phyloP scores from a whole-genome alignment of 2,329 filamentous ascomycete genomes.

The Aspergillus ochraceus region DNA sequence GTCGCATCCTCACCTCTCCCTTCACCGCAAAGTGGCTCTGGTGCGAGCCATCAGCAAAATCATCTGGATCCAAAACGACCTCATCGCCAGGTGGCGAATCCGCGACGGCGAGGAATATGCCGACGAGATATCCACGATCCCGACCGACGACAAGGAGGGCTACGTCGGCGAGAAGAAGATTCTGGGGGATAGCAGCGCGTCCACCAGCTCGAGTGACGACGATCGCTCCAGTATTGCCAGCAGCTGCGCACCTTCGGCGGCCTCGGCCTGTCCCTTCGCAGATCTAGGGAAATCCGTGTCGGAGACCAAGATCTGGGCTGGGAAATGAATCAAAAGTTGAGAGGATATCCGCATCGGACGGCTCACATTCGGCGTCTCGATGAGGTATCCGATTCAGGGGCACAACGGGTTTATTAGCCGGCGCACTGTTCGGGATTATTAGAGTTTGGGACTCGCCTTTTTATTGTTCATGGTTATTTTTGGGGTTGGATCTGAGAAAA shows the following conservation, averaged over 20 bases:
- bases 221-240: slow-evolving; percentile 30
- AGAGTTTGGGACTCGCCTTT: neutral
- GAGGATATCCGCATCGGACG: neutral
- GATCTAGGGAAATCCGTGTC: slow-evolving; percentile 23
- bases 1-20: slow-evolving; percentile 65
- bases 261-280: slow-evolving; percentile 32
- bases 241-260: slow-evolving; percentile 19
- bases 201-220: slow-evolving; percentile 30
- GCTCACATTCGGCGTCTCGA: neutral
- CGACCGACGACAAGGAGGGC: slow-evolving; percentile 60
- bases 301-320: slow-evolving; percentile 34
- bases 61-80: slow-evolving; percentile 85
- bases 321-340: slow-evolving; percentile 8
- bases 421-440: slow-evolving; percentile 3
- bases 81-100: slow-evolving; percentile 81
- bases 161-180: slow-evolving; percentile 65
- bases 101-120: slow-evolving; percentile 64
- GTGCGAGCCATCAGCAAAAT: slow-evolving; percentile 77
- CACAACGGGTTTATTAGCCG: slow-evolving; percentile 3
- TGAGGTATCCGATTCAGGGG: slow-evolving; percentile 1
- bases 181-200: slow-evolving; percentile 29
- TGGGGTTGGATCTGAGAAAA: neutral
- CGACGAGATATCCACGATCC: slow-evolving; percentile 42
- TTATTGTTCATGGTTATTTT: neutral
- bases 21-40: slow-evolving; percentile 69